These are phyloP conservation scores for Aristolochia californica DNA, from an alignment of 164 flowering plant species.

Conservation along the genomic window DNA sequence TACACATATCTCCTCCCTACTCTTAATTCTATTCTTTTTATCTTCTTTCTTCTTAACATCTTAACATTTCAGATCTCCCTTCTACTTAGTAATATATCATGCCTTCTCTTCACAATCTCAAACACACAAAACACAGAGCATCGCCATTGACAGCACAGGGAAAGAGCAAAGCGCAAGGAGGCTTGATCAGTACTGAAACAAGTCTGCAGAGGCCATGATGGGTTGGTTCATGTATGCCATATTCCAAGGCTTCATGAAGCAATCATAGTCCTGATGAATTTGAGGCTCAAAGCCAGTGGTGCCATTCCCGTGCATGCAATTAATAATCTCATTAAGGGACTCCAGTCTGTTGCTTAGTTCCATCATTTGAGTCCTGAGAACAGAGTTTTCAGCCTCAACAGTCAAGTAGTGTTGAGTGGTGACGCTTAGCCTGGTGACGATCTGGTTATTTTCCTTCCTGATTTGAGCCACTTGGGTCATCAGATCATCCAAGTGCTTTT, in stretches of 20 bases:
- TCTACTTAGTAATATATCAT: too few species aligned
- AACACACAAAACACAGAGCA: too few species aligned
- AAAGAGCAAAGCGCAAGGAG: too few species aligned
- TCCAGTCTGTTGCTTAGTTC: slow-evolving; percentile 57
- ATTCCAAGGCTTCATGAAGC: slow-evolving; percentile 27
- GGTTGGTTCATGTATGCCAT: slow-evolving; percentile 6
- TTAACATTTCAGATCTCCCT: too few species aligned
- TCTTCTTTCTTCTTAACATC: too few species aligned
- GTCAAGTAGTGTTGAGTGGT: slow-evolving; percentile 40
- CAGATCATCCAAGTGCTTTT: slow-evolving; percentile 75
- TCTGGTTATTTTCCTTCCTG: slow-evolving; percentile 44
- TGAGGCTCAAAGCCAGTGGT: slow-evolving; percentile 1
- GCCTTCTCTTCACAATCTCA: too few species aligned
- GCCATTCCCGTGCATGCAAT: slow-evolving; percentile 13
- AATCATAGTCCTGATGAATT: slow-evolving; percentile 7
- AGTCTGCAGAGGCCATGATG: slow-evolving; percentile 9
- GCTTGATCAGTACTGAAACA: slow-evolving; percentile 21
- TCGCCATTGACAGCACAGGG: too few species aligned
- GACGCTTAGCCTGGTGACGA: slow-evolving; percentile 32
- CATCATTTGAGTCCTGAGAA: slow-evolving; percentile 51
- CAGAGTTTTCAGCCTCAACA: slow-evolving; percentile 57
- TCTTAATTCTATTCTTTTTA: too few species aligned
- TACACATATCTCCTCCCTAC: too few species aligned
- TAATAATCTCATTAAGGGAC: slow-evolving; percentile 55
- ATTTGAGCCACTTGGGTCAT: slow-evolving; percentile 39